These are phyloP conservation scores for Durio zibethinus DNA, from an alignment of 345 rosid species.

Conservation along the genomic window DNA sequence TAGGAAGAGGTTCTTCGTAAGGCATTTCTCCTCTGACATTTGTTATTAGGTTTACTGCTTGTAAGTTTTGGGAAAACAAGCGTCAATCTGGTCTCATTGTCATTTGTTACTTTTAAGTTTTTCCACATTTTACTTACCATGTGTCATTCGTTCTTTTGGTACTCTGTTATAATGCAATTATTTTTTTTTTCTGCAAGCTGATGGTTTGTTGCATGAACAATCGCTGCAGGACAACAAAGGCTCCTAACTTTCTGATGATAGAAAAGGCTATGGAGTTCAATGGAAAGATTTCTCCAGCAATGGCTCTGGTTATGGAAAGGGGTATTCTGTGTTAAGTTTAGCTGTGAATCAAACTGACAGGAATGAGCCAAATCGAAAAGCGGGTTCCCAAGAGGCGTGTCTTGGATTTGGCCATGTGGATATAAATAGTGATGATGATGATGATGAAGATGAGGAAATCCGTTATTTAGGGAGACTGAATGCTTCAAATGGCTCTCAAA, in stretches of 20 bases:
- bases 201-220: conserved; percentile 4
- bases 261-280: conserved; percentile 35
- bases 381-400: conserved; percentile 49
- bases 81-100: conserved; percentile 7
- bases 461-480: conserved; percentile 54
- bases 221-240: conserved; percentile 35
- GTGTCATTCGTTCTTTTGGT: background rate
- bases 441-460: conserved; percentile 59
- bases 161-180: background rate
- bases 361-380: conserved; percentile 37
- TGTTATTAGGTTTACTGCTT: background rate
- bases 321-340: conserved; percentile 25
- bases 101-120: background rate
- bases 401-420: conserved; percentile 43
- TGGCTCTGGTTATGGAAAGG: conserved; percentile 36
- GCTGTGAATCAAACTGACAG: conserved; percentile 30
- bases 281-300: conserved; percentile 34
- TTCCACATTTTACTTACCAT: background rate
- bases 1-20: background rate
- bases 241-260: conserved; percentile 25
- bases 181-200: background rate
- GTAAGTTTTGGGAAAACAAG: background rate
- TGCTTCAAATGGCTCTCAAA: conserved; percentile 36
- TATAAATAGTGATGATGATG: conserved; percentile 44
- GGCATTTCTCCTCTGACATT: background rate